Conservation (phyloP, 2,329 filamentous ascomycete genomes). For the Cladosporium oxysporum region DNA sequence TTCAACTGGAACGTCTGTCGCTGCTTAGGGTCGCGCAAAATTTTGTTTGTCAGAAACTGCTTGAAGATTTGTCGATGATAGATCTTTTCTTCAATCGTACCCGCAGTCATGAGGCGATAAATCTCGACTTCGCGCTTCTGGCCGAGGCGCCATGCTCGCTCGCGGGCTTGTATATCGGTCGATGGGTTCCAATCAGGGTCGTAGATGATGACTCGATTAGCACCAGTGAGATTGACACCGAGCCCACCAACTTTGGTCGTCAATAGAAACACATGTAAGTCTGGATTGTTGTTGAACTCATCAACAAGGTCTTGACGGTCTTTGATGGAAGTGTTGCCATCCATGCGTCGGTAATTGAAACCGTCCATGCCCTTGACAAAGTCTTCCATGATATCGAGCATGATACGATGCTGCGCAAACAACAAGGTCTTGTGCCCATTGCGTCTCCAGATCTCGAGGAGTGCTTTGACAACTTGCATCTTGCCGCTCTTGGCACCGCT, state of each 20-base stretch:
- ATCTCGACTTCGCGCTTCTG: slow-evolving; percentile 95
- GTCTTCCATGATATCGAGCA: slow-evolving; percentile 89
- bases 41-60: slow-evolving; percentile 95
- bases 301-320: slow-evolving; percentile 88
- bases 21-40: slow-evolving; percentile 91
- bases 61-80: slow-evolving; percentile 99
- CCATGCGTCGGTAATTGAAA: slow-evolving; percentile 85
- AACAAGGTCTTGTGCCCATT: slow-evolving; percentile 92
- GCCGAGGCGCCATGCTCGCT: slow-evolving; percentile 91
- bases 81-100: slow-evolving; percentile 98
- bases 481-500: slow-evolving; percentile 81
- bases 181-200: slow-evolving; percentile 99
- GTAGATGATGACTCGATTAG: slow-evolving; percentile 94
- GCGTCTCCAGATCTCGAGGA: slow-evolving; percentile 85
- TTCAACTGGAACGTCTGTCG: slow-evolving; percentile 86
- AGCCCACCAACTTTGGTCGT: slow-evolving; percentile 95
- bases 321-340: slow-evolving; percentile 86
- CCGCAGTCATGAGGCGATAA: slow-evolving; percentile 95
- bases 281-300: slow-evolving; percentile 80
- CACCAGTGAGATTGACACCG: slow-evolving; percentile 91
- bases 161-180: slow-evolving; percentile 90
- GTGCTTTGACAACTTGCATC: slow-evolving; percentile 88
- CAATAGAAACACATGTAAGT: slow-evolving; percentile 84
- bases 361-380: slow-evolving; percentile 69
- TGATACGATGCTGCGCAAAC: slow-evolving; percentile 90